phyloP scores from a whole-genome alignment of 768 basidiomycete species.

The Lactarius hengduanensis region DNA sequence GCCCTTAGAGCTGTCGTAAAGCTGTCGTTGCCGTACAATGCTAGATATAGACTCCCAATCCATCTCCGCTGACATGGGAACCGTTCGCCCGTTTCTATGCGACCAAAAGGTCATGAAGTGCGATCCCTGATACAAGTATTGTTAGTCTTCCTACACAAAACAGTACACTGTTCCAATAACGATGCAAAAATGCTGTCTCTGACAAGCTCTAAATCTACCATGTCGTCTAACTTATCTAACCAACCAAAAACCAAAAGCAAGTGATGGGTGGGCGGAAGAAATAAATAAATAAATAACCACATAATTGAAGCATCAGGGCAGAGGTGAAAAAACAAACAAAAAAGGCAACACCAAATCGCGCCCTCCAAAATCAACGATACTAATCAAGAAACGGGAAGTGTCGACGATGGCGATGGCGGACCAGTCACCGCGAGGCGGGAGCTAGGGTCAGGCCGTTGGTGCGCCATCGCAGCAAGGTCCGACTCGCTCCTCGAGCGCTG shows the following conservation, averaged over 20 bases:
- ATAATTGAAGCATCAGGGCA: background rate
- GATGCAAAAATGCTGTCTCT: background rate
- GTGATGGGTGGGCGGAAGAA: background rate
- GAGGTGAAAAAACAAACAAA: background rate
- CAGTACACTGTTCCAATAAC: background rate
- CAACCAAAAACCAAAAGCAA: background rate
- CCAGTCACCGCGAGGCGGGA: background rate
- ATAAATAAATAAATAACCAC: background rate
- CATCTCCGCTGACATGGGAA: background rate
- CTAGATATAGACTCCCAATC: background rate
- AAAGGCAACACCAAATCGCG: background rate
- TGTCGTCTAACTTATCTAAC: background rate
- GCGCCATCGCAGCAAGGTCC: conserved; percentile 26
- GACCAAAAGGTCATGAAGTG: background rate
- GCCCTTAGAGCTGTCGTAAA: background rate
- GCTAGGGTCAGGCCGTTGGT: no score
- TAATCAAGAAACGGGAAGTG: background rate
- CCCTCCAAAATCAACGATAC: background rate
- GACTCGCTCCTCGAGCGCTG: conserved; percentile 29
- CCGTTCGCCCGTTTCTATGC: background rate
- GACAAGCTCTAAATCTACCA: background rate
- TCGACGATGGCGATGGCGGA: background rate
- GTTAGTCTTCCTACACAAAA: background rate
- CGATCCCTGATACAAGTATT: background rate
- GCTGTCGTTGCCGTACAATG: background rate